Evolutionary conservation across 176 grass and related monocot species (phyloP).

Genomic region (Elaeis guineensis): DNA sequence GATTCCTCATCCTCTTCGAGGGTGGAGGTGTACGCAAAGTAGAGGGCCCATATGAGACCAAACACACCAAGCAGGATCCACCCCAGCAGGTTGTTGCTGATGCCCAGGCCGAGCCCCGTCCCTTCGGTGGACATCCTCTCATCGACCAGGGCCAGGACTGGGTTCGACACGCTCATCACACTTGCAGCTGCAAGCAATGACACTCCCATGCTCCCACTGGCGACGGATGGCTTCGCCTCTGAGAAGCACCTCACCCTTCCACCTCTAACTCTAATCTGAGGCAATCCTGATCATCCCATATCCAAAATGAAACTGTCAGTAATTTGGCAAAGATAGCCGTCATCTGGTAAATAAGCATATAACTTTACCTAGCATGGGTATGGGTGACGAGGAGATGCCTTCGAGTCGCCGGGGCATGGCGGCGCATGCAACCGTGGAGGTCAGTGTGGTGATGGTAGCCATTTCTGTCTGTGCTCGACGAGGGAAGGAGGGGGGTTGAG

Average conservation of each 20-base stretch:
- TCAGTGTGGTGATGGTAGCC: constrained; percentile 47
- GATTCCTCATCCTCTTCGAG: constrained; percentile 98
- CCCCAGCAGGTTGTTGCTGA: constrained; percentile 90
- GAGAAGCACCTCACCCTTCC: constrained; percentile 52
- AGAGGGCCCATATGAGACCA: constrained; percentile 93
- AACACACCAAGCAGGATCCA: constrained; percentile 85
- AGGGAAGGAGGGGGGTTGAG: no score
- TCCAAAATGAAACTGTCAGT: background rate
- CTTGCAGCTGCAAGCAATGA: constrained; percentile 34
- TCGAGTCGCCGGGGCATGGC: constrained; percentile 16
- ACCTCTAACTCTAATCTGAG: constrained; percentile 47
- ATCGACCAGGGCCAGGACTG: constrained; percentile 81
- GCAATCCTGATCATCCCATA: constrained; percentile 37
- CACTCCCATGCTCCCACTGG: constrained; percentile 8
- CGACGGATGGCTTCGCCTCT: constrained; percentile 20
- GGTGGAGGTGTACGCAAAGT: constrained; percentile 68
- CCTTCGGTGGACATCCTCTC: constrained; percentile 90
- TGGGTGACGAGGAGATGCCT: constrained; percentile 13
- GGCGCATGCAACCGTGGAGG: constrained; percentile 37
- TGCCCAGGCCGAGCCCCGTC: constrained; percentile 84
- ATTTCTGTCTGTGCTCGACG: constrained; percentile 7
- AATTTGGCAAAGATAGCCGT: background rate
- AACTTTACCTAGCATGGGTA: constrained; percentile 35
- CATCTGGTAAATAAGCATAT: background rate
- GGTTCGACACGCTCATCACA: constrained; percentile 36